phyloP scores from a whole-genome alignment of 768 basidiomycete species.

The Tricholoma furcatifolium region DNA sequence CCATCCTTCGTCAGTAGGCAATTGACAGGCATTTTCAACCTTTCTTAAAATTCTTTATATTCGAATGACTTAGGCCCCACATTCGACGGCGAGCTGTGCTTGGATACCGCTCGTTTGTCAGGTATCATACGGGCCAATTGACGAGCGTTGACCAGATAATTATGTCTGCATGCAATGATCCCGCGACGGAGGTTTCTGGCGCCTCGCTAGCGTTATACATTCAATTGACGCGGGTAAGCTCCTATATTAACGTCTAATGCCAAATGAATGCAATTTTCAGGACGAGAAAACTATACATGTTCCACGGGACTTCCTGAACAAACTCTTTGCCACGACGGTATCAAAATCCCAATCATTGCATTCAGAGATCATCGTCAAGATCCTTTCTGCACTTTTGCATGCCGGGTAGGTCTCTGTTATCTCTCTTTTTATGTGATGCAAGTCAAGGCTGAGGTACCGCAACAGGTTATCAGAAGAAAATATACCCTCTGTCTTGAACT shows the following conservation, averaged over 20 bases:
- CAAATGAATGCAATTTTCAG: background rate
- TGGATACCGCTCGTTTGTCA: conserved; percentile 54
- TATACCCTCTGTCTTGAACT: conserved; percentile 21
- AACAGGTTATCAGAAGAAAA: conserved; percentile 22
- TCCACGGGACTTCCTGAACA: conserved; percentile 6
- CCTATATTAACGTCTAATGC: background rate
- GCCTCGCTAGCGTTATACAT: conserved; percentile 42
- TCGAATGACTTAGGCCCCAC: conserved; percentile 38
- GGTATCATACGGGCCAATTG: conserved; percentile 44
- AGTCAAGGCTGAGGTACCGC: background rate
- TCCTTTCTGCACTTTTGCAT: conserved; percentile 24
- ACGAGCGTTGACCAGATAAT: conserved; percentile 37
- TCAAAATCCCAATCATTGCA: background rate
- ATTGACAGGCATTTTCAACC: conserved; percentile 8
- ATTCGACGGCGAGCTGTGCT: conserved; percentile 64
- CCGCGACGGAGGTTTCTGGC: conserved; percentile 39
- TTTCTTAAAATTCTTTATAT: conserved; percentile 10
- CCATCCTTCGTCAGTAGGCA: conserved; percentile 72
- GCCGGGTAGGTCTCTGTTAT: conserved; percentile 26
- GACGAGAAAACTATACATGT: background rate
- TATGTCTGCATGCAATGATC: conserved; percentile 41
- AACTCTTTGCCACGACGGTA: conserved; percentile 6
- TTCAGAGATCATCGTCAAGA: conserved; percentile 18
- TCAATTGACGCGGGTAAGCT: conserved; percentile 23
- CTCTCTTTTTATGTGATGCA: background rate